Evolutionary conservation across 345 rosid species (phyloP), one percentile per base, ranked within the genome.

Genomic region (Capsella bursapastoris): DNA sequence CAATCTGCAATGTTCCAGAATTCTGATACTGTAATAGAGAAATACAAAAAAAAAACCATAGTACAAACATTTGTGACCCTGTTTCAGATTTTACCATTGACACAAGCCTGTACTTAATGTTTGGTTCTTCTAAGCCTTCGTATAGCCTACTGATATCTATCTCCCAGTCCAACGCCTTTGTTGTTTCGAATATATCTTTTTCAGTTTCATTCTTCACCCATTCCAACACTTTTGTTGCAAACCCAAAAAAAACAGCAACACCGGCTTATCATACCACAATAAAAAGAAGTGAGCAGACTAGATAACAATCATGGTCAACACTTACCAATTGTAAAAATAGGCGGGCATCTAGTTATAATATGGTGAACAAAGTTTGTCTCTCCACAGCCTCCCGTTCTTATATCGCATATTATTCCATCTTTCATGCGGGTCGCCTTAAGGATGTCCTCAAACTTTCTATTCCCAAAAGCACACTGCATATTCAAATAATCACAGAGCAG

Each of bases 1-100:
- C 56, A 68, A 68, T 27, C 79, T 75, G 57, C 74, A 75, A n/a
- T 22, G 25, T 22, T 10, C 3, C 50, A 31, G 35, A 4, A 13
- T 43, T 52, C 40, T 40, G 16, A 69, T 32, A 28, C 51, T 44
- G 41, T 76, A 11, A 45, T 43, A 35, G 25, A 14, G 16, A 51
- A 18, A 31, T 32, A 48, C 16, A 56, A 29, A 6, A 65, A 10
- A 56, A 29, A 6, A 65, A 10, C 31, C n/a, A 18, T 29, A 67
- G 56, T 4, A 60, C 49, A 49, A 58, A 37, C 49, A 48, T 15
- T 9, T 16, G 29, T 25, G 40, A 74, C 43, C 25, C 1, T 8
- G 50, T 59, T 14, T 68, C 63, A 59, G 50, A 61, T 10, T 67
- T 68, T 75, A 75, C 74, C 79, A 75, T 68, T 43, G 79, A 75